Conservation (phyloP, 164 flowering plant genomes). For the Magnolia officinalis region DNA sequence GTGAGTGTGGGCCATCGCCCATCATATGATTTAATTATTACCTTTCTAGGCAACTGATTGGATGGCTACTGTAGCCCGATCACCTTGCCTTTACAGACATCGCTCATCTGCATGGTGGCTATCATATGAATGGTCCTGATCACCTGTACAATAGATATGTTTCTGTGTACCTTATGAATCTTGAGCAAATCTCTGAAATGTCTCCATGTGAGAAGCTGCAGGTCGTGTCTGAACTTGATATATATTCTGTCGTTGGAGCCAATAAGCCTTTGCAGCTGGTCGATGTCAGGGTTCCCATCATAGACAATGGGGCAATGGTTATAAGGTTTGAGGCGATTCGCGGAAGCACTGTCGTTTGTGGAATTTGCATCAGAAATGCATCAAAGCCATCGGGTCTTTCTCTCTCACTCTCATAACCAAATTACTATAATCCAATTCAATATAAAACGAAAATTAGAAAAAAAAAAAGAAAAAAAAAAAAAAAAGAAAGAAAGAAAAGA, state of each 20-base stretch:
- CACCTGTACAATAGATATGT: too few species aligned
- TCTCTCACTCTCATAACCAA: neutral
- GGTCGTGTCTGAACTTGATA: conserved; percentile 49
- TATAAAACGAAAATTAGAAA: too few species aligned
- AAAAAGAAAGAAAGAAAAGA: too few species aligned
- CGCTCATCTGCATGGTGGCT: too few species aligned
- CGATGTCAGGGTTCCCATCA: conserved; percentile 45
- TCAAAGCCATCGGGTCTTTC: conserved; percentile 32
- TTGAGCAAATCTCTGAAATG: neutral
- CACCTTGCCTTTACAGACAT: too few species aligned
- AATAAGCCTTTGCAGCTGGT: conserved; percentile 72
- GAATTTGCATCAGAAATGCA: conserved; percentile 64
- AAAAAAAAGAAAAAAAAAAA: too few species aligned
- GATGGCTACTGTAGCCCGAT: too few species aligned
- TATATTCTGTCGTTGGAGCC: conserved; percentile 69
- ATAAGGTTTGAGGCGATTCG: conserved; percentile 59
- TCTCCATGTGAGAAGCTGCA: neutral
- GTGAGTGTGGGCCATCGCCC: too few species aligned
- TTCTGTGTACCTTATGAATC: neutral
- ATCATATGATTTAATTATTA: too few species aligned
- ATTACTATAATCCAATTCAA: neutral
- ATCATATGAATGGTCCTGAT: too few species aligned
- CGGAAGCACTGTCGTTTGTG: conserved; percentile 73
- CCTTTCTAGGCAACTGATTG: too few species aligned
- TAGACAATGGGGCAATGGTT: conserved; percentile 40